These are phyloP conservation scores for Ophiostoma angusticollis DNA, from an alignment of 2,329 filamentous ascomycete genomes.

Conservation along the genomic window DNA sequence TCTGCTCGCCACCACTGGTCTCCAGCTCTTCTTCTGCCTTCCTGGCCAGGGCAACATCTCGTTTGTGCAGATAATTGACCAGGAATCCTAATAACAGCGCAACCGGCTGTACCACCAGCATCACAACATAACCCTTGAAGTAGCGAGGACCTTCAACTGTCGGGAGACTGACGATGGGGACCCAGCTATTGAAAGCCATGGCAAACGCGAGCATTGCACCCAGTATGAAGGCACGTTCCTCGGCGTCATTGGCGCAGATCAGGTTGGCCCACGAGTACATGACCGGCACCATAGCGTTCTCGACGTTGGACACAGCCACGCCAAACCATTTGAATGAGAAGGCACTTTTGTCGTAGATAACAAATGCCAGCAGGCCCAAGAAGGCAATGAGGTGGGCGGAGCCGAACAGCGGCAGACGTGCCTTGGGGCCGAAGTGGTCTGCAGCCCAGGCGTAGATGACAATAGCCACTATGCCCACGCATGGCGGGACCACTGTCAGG, in stretches of 20 bases:
- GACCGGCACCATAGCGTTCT: slow-evolving; percentile 9
- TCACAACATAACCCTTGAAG: slow-evolving; percentile 17
- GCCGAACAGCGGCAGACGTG: slow-evolving; percentile 6
- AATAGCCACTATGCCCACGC: slow-evolving; percentile 9
- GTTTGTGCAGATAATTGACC: slow-evolving; percentile 1
- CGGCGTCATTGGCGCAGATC: slow-evolving; percentile 25
- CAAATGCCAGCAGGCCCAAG: slow-evolving; percentile 3
- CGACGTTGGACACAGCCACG: slow-evolving; percentile 8
- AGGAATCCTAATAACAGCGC: background rate
- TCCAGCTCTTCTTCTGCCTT: background rate
- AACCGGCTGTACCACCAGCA: slow-evolving; percentile 7
- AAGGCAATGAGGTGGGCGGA: slow-evolving; percentile 5
- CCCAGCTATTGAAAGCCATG: slow-evolving; percentile 26
- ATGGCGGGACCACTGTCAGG: slow-evolving; percentile 7
- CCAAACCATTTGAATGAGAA: slow-evolving; percentile 11
- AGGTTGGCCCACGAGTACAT: slow-evolving; percentile 25
- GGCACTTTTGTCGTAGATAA: background rate
- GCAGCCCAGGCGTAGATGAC: slow-evolving; percentile 6
- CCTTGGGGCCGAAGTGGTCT: slow-evolving; percentile 4
- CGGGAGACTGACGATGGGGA: slow-evolving; percentile 21
- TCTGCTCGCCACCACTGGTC: background rate
- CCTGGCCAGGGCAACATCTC: background rate
- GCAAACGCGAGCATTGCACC: slow-evolving; percentile 28
- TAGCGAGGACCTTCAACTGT: slow-evolving; percentile 21
- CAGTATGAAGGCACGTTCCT: slow-evolving; percentile 29